Conservation (phyloP, 495 filamentous ascomycete genomes). For the Schizothecium vesticola region DNA sequence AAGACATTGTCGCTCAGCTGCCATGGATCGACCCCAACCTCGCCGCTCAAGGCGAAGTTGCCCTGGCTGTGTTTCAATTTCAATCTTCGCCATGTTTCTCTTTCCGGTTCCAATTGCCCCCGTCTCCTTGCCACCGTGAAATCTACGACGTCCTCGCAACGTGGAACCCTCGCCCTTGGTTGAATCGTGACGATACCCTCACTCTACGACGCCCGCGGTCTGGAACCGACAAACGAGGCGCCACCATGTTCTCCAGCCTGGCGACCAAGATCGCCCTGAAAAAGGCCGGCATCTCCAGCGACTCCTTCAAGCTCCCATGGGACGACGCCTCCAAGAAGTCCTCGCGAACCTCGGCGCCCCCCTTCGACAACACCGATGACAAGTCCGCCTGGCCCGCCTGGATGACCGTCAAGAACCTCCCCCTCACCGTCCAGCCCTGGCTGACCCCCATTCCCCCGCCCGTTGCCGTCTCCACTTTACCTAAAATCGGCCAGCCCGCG, state of each 20-base stretch:
- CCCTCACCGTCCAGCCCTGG: constrained; percentile 44
- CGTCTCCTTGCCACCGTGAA: neutral
- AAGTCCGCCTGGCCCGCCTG: constrained; percentile 28
- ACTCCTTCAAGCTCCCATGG: constrained; percentile 24
- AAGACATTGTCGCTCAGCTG: neutral
- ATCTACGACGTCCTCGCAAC: neutral
- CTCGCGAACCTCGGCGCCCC: constrained; percentile 13
- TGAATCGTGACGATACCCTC: neutral
- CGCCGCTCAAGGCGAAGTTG: neutral
- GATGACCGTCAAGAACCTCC: constrained; percentile 40
- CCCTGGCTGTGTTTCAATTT: neutral
- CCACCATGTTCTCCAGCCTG: constrained; percentile 40
- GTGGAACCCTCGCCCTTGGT: neutral
- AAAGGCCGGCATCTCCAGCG: constrained; percentile 40
- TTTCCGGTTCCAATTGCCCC: neutral
- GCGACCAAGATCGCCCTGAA: constrained; percentile 45
- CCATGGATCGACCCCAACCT: neutral
- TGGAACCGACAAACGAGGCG: neutral
- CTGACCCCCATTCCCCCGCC: constrained; percentile 41
- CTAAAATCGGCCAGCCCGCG: constrained; percentile 41
- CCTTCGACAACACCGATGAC: constrained; percentile 26
- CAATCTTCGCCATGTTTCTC: neutral
- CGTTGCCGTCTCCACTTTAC: constrained; percentile 37
- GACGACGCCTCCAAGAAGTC: constrained; percentile 29
- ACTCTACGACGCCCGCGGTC: neutral